phyloP scores from a whole-genome alignment of 2,329 filamentous ascomycete species.

The Alternaria tenuissima region DNA sequence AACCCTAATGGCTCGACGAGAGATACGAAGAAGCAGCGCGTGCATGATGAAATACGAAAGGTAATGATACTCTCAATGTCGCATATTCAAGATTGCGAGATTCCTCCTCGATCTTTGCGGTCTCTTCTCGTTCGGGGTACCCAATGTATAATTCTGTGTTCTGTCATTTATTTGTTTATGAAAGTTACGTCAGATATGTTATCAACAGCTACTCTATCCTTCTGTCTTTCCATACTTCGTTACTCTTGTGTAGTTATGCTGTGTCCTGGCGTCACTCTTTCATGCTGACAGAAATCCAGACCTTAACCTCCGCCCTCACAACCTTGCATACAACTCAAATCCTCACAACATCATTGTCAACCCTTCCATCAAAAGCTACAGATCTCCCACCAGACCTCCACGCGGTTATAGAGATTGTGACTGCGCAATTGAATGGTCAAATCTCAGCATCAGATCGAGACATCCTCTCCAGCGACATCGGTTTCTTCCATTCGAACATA shows the following conservation, averaged over 20 bases:
- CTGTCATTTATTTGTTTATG: slow-evolving; percentile 9
- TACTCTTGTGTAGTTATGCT: neutral
- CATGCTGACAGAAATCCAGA: slow-evolving; percentile 37
- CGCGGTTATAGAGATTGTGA: slow-evolving; percentile 53
- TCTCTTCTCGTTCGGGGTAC: neutral
- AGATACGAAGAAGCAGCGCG: slow-evolving; percentile 53
- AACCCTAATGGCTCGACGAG: slow-evolving; percentile 56
- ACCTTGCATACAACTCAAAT: slow-evolving; percentile 44
- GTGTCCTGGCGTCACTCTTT: neutral
- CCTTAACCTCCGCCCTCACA: slow-evolving; percentile 47
- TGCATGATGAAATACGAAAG: slow-evolving; percentile 51
- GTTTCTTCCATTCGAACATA: slow-evolving; percentile 52
- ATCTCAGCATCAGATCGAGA: slow-evolving; percentile 49
- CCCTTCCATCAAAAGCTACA: slow-evolving; percentile 45
- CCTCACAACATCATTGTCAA: slow-evolving; percentile 45
- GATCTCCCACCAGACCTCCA: slow-evolving; percentile 55
- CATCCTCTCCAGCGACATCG: slow-evolving; percentile 51
- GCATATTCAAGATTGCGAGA: neutral
- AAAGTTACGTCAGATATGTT: neutral
- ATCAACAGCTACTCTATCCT: too few relatives aligned
- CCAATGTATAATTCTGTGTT: neutral
- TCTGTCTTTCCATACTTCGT: neutral
- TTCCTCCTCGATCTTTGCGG: neutral
- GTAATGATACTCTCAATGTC: slow-evolving; percentile 34
- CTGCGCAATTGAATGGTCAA: slow-evolving; percentile 51